Percentiles rank a stretch among this genome's conserved stretches.
Evolutionary conservation across 805 yeast genomes (phyloP).

Genomic region (Wickerhamomyces subpelliculosus): DNA sequence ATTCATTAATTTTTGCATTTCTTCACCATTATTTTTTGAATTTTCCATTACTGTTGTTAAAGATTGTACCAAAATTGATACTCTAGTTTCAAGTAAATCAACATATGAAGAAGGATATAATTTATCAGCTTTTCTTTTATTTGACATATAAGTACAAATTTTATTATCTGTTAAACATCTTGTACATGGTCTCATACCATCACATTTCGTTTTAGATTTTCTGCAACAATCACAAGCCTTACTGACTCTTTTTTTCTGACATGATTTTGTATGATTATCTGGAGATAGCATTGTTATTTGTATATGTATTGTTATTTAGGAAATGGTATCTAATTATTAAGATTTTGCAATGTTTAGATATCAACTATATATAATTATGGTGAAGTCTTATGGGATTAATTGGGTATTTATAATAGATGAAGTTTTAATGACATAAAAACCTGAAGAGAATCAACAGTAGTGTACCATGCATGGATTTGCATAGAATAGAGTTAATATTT

Average conservation of each 20-base stretch:
- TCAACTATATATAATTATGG: too few species aligned
- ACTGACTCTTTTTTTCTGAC: conserved; percentile 25
- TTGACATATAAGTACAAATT: conserved; percentile 45
- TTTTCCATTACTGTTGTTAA: conserved; percentile 22
- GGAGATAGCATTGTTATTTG: neutral
- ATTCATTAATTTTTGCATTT: conserved; percentile 11
- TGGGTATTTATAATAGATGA: too few species aligned
- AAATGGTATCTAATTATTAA: neutral
- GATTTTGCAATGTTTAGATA: too few species aligned
- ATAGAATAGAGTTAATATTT: too few species aligned
- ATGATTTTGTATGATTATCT: neutral
- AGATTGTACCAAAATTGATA: conserved; percentile 39
- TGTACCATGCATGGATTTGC: too few species aligned
- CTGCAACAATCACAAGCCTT: conserved; percentile 44
- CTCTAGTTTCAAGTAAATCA: conserved; percentile 42
- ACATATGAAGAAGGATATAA: conserved; percentile 39
- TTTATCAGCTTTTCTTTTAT: conserved; percentile 42
- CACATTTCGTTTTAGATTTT: conserved; percentile 38
- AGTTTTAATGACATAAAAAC: too few species aligned
- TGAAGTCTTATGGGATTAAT: too few species aligned
- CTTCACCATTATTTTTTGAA: conserved; percentile 10
- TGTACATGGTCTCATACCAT: conserved; percentile 41
- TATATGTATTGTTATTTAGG: neutral
- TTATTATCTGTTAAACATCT: conserved; percentile 48
- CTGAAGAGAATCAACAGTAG: too few species aligned